Base-by-base conservation (phyloP, 106 monocot genomes). In the Chionographis japonica region DNA sequence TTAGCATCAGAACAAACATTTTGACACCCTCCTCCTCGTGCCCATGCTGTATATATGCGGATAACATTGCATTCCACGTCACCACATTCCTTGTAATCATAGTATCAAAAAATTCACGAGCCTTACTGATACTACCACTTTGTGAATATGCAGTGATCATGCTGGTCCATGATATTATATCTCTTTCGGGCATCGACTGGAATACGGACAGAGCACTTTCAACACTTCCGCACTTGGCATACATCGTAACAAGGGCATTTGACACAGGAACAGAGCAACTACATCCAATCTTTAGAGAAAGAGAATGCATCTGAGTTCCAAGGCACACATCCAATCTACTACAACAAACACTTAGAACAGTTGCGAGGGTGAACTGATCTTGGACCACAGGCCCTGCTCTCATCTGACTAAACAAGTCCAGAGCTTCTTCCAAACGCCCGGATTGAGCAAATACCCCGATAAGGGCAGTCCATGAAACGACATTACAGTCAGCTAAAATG, bases 61-160 rank as follows among this genome's bases (percentile, higher is more conserved):
- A 89, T 59, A 97, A 63, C 57, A 91, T 86, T 12, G 89, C 84
- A 60, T 97, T 97, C 95, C 95, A 95, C 38, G 84, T 80, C n/a
- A 91, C 74, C 4, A 86, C 66, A 76, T 95, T 95, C 52, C 89
- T 79, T 41, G 46, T 59, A 16, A 57, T 20, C 95, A 89, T 89
- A n/a, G 40, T 50, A 73, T 86, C 69, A 61, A 95, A 95, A 52
- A 72, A 71, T 49, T 75, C 72, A 50, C 86, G 69, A 51, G 91
- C 91, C 52, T 71, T 83, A 17, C 9, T 17, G 67, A 79, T 50
- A 66, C 89, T 71, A 50, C 88, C 91, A 36, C 66, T 50, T 20
- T 88, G 91, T 77, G 91, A 83, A 82, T 88, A 80, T 41, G 81
- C 84, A 58, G 91, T 91, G 37, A 95, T 76, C 95, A 95, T 91